Evolutionary conservation across 306 rosid genomes (phyloP).

Genomic region (Rosa chinensis): DNA sequence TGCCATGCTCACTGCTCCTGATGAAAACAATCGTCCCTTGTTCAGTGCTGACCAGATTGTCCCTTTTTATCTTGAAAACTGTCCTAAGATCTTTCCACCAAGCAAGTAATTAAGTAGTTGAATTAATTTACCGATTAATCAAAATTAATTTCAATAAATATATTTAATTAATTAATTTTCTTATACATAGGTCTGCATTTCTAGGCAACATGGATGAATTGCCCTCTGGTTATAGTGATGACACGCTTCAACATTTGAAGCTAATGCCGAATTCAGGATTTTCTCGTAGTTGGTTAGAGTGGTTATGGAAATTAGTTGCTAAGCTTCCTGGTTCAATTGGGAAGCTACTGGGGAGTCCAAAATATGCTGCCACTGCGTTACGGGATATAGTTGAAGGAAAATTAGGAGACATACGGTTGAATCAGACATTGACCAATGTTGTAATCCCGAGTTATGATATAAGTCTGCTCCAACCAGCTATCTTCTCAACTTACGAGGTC

Average conservation of each 20-base stretch:
- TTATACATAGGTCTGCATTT: too few relatives aligned
- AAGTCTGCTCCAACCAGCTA: not conserved
- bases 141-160: too few relatives aligned
- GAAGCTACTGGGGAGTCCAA: not conserved
- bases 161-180: too few relatives aligned
- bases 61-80: not conserved
- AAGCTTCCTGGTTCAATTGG: too few relatives aligned
- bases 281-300: too few relatives aligned
- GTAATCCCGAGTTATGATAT: not conserved
- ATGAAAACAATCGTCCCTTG: not conserved
- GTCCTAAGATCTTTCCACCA: not conserved
- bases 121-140: not conserved
- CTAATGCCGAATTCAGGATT: too few relatives aligned
- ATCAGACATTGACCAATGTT: not conserved
- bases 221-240: too few relatives aligned
- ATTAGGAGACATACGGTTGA: not conserved
- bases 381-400: not conserved
- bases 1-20: not conserved
- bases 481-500: slow-evolving; percentile 3
- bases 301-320: too few relatives aligned
- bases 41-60: not conserved
- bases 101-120: not conserved
- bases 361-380: not conserved
- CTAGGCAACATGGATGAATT: too few relatives aligned
- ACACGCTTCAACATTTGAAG: too few relatives aligned